Evolutionary conservation across 768 basidiomycete genomes (phyloP).

Genomic region (Tulasnella sp.): DNA sequence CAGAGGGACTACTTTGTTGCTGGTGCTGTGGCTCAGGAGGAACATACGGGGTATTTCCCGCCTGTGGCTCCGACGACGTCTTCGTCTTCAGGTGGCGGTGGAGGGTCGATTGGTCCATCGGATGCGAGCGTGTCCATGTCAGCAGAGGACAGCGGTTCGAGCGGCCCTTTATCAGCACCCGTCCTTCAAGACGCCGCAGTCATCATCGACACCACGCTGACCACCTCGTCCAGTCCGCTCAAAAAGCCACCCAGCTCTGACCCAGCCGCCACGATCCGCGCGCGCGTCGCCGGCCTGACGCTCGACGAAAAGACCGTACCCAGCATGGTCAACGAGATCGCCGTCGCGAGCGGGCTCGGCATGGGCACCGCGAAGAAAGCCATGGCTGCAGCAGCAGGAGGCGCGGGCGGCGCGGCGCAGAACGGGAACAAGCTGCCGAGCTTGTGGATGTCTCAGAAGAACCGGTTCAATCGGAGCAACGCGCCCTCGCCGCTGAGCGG

Average conservation of each 20-base stretch:
- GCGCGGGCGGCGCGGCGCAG: neutral
- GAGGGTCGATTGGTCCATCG: neutral
- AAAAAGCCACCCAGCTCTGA: neutral
- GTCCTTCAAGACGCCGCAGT: neutral
- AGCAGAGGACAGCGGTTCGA: neutral
- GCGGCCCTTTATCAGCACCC: no score
- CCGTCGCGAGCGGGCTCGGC: slow-evolving; percentile 2
- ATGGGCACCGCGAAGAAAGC: slow-evolving; percentile 8
- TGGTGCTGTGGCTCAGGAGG: neutral
- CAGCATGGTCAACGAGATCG: slow-evolving; percentile 22
- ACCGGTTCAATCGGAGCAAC: neutral
- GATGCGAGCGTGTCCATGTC: neutral
- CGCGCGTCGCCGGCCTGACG: neutral
- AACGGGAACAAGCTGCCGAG: slow-evolving; percentile 1
- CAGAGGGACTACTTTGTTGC: neutral
- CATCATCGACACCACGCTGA: neutral
- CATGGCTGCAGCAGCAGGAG: neutral
- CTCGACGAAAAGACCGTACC: neutral
- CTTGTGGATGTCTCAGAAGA: slow-evolving; percentile 20
- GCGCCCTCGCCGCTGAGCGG: neutral
- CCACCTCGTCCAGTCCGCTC: neutral
- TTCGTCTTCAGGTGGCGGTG: neutral
- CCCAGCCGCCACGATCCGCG: neutral
- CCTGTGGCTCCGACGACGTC: neutral
- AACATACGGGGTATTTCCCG: neutral